Percentiles rank a stretch among this genome's conserved stretches.
Evolutionary conservation across 495 filamentous ascomycete genomes (phyloP).

Genomic region (Aspergillus carlsbadensis): DNA sequence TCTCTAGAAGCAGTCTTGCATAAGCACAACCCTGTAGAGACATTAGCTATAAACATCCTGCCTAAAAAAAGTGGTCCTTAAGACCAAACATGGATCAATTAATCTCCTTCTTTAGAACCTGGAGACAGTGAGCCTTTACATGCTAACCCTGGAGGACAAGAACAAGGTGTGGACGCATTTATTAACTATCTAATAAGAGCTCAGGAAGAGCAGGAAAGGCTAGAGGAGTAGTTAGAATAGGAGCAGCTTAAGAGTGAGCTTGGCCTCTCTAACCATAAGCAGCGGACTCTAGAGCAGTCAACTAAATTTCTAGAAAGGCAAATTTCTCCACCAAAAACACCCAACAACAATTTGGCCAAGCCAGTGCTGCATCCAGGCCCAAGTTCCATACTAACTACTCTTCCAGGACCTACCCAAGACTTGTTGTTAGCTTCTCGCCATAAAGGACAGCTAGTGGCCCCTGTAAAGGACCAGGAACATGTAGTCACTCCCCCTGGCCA

Average conservation of each 20-base stretch:
- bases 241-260: too few relatives aligned
- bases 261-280: too few relatives aligned
- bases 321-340: too few relatives aligned
- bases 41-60: neutral
- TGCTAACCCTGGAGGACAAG: neutral
- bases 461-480: too few relatives aligned
- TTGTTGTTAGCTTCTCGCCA: neutral
- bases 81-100: too few relatives aligned
- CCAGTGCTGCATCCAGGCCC: neutral
- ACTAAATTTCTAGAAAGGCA: neutral
- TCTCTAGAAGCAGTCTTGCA: neutral
- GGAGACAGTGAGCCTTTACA: neutral
- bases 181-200: too few relatives aligned
- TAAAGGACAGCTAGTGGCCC: too few relatives aligned
- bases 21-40: neutral
- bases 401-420: neutral
- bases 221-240: too few relatives aligned
- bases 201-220: too few relatives aligned
- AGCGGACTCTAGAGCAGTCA: neutral
- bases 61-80: neutral
- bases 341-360: neutral
- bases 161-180: too few relatives aligned
- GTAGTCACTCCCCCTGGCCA: slow-evolving; percentile 10
- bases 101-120: too few relatives aligned
- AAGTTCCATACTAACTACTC: neutral